Evolutionary conservation across 2,329 filamentous ascomycete species (phyloP).

Genomic region (Diaporthe australafricana): DNA sequence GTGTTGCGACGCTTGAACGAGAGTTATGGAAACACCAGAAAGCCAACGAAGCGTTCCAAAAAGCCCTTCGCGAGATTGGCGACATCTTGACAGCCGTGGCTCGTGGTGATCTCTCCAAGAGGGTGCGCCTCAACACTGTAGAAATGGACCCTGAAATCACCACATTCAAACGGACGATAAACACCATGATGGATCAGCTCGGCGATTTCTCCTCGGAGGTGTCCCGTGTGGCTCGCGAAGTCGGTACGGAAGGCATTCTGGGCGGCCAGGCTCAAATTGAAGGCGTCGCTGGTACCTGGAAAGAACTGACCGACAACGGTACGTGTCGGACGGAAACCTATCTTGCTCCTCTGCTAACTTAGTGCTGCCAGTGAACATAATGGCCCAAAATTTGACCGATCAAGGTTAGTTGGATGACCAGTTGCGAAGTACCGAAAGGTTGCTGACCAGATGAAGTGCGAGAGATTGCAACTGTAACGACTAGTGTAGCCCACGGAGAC

Average conservation of each 20-base stretch:
- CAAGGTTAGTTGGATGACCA: constrained; percentile 62
- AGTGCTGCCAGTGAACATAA: constrained; percentile 74
- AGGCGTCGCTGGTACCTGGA: constrained; percentile 96
- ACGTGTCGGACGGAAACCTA: constrained; percentile 41
- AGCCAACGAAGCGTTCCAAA: constrained; percentile 98
- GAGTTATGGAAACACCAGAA: constrained; percentile 98
- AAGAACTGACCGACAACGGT: constrained; percentile 92
- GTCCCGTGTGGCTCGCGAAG: constrained; percentile 91
- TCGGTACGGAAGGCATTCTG: constrained; percentile 94
- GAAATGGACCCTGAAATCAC: constrained; percentile 99
- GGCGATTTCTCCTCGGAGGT: constrained; percentile 98
- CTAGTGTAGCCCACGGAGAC: constrained; percentile 85
- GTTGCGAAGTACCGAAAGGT: too few relatives aligned
- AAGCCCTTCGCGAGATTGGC: constrained; percentile 94
- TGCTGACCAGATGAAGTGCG: constrained; percentile 64
- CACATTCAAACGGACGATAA: constrained; percentile 97
- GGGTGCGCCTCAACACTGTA: constrained; percentile 93
- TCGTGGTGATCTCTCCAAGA: constrained; percentile 94
- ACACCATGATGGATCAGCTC: constrained; percentile 98
- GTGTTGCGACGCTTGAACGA: constrained; percentile 88
- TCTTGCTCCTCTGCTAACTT: constrained; percentile 40
- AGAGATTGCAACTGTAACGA: constrained; percentile 87
- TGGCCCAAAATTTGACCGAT: constrained; percentile 85
- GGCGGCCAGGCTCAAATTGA: constrained; percentile 94
- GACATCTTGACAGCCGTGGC: constrained; percentile 97